Evolutionary conservation across 495 filamentous ascomycete species (phyloP), one percentile per base, ranked within the genome.

Genomic region (Penicillium atrosanguineum): DNA sequence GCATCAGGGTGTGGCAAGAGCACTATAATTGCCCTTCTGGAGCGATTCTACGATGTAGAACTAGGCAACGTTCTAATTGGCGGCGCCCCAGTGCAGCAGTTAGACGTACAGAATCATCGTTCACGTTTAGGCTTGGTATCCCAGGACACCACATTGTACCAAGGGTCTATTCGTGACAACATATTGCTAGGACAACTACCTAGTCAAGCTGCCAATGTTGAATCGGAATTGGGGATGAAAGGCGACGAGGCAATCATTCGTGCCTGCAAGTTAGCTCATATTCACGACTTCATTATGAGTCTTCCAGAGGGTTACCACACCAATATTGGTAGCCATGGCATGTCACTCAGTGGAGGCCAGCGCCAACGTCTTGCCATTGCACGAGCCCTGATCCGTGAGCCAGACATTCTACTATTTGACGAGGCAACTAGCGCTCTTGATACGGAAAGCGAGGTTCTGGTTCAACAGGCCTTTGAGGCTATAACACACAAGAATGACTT

Each of bases 91-190:
- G 20, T 42, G 2, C 21, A 20, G 11, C 18, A 20, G 4, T 47
- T 40, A 4, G 29, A 53, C 23, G 4, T 46, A 0, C 16, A 84
- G 62, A 76, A 83, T 21, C 93, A 94, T 67, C 81, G 90, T 21
- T 78, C 73, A 16, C 81, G 84, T 62, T 65, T 95, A 21, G 84
- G 88, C 5, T 82, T 95, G 20, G 90, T 95, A 6, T 85, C 81
- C 44, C 90, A 95, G 63, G 88, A 95, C 56, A 87, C 90, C 11
- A 91, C 86, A 0, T 67, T 94, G n/a, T 93, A 91, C 68, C 87
- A 89, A 50, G 90, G 89, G 11, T 89, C 85, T 0, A 86, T 94
- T 59, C 76, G 78, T 26, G 90, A 95, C 46, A 94, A 93, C 57
- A 81, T 93, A 52, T 65, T 91, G 6, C 71, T 91, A 3, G 87